Evolutionary conservation across 2,329 filamentous ascomycete species (phyloP).

Genomic region (Epicoccum nigrum): DNA sequence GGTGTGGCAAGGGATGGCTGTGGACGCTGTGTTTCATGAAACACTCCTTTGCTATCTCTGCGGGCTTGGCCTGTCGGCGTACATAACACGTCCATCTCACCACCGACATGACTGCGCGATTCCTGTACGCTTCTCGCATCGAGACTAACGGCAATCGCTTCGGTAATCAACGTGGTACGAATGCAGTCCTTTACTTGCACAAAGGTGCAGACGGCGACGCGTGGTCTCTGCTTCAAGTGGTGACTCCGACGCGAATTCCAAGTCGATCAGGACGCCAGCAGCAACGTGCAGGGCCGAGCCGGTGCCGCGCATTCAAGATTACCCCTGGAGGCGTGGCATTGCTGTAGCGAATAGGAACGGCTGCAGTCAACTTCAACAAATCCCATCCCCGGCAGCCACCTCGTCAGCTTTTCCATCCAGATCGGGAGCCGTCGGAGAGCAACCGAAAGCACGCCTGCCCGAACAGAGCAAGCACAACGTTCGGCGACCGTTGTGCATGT

Average conservation of each 20-base stretch:
- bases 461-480: neutral
- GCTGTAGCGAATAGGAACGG: conserved; percentile 19
- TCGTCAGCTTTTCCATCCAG: conserved; percentile 14
- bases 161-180: conserved; percentile 1
- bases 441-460: too few relatives aligned
- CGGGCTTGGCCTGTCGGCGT: conserved; percentile 15
- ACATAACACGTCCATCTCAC: conserved; percentile 6
- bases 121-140: neutral
- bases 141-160: neutral
- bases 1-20: conserved; percentile 25
- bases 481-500: conserved; percentile 13
- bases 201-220: conserved; percentile 11
- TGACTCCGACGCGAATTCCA: conserved; percentile 20
- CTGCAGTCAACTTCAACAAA: conserved; percentile 13
- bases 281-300: conserved; percentile 35
- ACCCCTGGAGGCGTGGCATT: conserved; percentile 19
- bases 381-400: conserved; percentile 24
- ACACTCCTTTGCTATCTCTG: conserved; percentile 21
- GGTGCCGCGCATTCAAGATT: conserved; percentile 21
- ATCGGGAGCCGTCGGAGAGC: conserved; percentile 14
- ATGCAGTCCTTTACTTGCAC: conserved; percentile 1
- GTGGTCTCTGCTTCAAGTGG: conserved; percentile 29
- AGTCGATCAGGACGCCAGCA: conserved; percentile 17
- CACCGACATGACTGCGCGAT: conserved; percentile 1
- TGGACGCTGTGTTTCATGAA: conserved; percentile 33